These are phyloP conservation scores for Malus fusca DNA, from an alignment of 306 rosid species.

Conservation along the genomic window DNA sequence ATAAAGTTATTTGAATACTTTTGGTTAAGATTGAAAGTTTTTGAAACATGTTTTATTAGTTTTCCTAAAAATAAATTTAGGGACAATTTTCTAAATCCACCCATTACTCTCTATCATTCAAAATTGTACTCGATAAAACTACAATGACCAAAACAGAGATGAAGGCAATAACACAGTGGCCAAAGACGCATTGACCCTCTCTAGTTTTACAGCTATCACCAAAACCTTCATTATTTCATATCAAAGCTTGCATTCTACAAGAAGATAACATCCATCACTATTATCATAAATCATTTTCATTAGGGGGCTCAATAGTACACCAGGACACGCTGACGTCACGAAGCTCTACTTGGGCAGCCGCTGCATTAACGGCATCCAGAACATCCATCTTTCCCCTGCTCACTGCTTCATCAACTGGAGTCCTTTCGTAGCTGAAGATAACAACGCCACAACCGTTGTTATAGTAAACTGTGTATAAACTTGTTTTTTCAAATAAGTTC, in stretches of 20 bases:
- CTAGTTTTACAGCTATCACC: neutral
- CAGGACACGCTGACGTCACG: conserved; percentile 37
- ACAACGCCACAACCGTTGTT: neutral
- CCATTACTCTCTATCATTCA: too few species aligned
- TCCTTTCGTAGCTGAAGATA: conserved; percentile 62
- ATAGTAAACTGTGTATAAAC: neutral
- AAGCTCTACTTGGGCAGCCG: conserved; percentile 66
- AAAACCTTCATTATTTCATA: neutral
- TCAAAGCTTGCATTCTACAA: neutral
- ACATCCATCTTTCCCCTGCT: conserved; percentile 57
- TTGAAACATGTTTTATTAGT: too few species aligned
- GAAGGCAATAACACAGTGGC: too few species aligned
- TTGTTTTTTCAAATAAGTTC: neutral
- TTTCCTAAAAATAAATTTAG: too few species aligned
- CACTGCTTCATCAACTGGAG: conserved; percentile 88
- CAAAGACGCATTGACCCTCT: too few species aligned
- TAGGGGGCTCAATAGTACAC: neutral
- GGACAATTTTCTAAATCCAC: too few species aligned
- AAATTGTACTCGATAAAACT: too few species aligned
- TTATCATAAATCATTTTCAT: neutral
- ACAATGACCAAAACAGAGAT: too few species aligned
- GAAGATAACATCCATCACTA: neutral
- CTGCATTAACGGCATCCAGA: conserved; percentile 67
- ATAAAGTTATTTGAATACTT: too few species aligned
- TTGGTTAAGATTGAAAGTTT: too few species aligned